phyloP scores from a whole-genome alignment of 805 yeast genomes.

The Starmerella gropengiesseri region DNA sequence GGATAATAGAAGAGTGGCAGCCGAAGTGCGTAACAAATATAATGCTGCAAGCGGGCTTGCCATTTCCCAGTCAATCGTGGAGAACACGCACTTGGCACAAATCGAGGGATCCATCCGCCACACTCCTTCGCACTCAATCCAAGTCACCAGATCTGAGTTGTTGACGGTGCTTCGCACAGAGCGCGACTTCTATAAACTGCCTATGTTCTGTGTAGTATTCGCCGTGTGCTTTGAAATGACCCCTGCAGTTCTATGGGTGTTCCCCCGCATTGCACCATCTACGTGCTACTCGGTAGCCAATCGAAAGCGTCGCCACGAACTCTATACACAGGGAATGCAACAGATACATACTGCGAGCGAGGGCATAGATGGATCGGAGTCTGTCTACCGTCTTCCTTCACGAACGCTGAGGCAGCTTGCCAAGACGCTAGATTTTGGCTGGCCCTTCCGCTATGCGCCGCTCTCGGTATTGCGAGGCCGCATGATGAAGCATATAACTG shows the following conservation, averaged over 20 bases:
- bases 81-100: constrained; percentile 17
- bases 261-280: constrained; percentile 51
- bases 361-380: constrained; percentile 15
- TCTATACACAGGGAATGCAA: neutral
- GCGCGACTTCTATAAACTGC: constrained; percentile 42
- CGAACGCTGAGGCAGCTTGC: constrained; percentile 14
- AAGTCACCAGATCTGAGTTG: constrained; percentile 36
- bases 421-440: constrained; percentile 13
- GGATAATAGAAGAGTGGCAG: constrained; percentile 30
- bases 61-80: constrained; percentile 20
- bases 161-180: constrained; percentile 43
- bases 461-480: constrained; percentile 9
- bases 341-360: neutral
- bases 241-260: constrained; percentile 39
- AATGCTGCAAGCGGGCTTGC: constrained; percentile 16
- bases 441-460: constrained; percentile 13
- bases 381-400: constrained; percentile 12
- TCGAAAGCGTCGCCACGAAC: constrained; percentile 6
- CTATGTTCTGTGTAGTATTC: constrained; percentile 46
- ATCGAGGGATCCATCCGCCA: constrained; percentile 7
- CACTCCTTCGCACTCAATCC: constrained; percentile 9
- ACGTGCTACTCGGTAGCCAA: constrained; percentile 36
- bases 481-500: constrained; percentile 15
- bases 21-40: constrained; percentile 17
- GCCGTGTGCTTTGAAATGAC: constrained; percentile 48